Evolutionary conservation across 2,329 filamentous ascomycete species (phyloP).

Genomic region (Pseudopyricularia cyperi): DNA sequence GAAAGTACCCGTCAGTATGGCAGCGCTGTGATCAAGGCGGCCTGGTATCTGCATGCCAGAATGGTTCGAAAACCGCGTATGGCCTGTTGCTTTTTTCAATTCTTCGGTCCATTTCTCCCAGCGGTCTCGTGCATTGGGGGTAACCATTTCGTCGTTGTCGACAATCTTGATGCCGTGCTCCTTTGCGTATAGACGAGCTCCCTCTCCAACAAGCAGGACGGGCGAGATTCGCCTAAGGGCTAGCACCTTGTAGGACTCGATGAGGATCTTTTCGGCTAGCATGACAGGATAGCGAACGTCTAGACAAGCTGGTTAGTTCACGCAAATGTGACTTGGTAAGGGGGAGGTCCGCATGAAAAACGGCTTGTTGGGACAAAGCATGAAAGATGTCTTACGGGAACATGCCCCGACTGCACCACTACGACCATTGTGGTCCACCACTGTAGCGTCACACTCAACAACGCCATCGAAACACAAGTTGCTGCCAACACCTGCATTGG

Average conservation of each 20-base stretch:
- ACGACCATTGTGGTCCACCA: conserved; percentile 81
- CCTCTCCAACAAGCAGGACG: conserved; percentile 77
- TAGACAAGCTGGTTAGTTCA: conserved; percentile 19
- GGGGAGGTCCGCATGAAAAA: background rate
- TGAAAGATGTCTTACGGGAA: conserved; percentile 42
- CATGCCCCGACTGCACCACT: conserved; percentile 91
- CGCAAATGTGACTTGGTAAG: background rate
- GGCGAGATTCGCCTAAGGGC: conserved; percentile 81
- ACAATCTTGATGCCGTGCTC: conserved; percentile 63
- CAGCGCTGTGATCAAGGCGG: conserved; percentile 34
- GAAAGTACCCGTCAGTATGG: conserved; percentile 44
- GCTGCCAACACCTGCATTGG: conserved; percentile 91
- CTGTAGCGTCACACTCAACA: conserved; percentile 88
- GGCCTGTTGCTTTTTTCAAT: conserved; percentile 30
- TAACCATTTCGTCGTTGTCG: conserved; percentile 68
- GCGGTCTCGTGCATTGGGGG: conserved; percentile 63
- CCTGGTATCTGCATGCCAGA: conserved; percentile 1
- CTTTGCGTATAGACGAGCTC: conserved; percentile 75
- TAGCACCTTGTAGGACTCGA: conserved; percentile 62
- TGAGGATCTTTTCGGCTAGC: conserved; percentile 70
- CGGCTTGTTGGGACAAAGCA: background rate
- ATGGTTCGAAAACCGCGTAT: conserved; percentile 10
- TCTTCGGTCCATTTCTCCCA: conserved; percentile 71
- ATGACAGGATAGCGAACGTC: conserved; percentile 89
- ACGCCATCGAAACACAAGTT: conserved; percentile 83